A percentile compares a stretch with the other conserved stretches of the same genome.
phyloP scores from a whole-genome alignment of 331 rosid genomes.

The Quercus tomentella region DNA sequence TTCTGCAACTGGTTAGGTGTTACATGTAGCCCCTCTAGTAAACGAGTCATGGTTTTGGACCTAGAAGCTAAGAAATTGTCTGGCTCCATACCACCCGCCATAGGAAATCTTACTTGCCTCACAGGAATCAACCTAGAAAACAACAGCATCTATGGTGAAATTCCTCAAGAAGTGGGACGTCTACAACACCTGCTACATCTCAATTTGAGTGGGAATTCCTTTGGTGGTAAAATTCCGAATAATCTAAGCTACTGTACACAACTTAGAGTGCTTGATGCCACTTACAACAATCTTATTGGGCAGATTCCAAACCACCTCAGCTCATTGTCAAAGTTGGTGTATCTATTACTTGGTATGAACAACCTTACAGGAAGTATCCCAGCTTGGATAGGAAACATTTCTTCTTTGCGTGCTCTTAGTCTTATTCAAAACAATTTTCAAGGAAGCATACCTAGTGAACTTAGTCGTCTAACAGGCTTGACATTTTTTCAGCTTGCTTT shows the following conservation, averaged over 20 bases:
- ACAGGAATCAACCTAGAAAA: neutral
- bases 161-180: slow-evolving; percentile 19
- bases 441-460: slow-evolving; percentile 2
- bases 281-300: neutral
- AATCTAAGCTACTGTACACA: slow-evolving; percentile 7
- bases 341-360: neutral
- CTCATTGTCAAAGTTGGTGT: neutral
- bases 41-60: neutral
- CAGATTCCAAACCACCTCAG: slow-evolving; percentile 1
- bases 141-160: slow-evolving; percentile 5
- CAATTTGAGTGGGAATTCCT: neutral
- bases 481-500: neutral
- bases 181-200: neutral
- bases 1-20: neutral
- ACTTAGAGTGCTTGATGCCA: neutral
- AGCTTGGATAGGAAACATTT: slow-evolving; percentile 39
- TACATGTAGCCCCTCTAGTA: neutral
- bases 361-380: slow-evolving; percentile 39
- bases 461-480: neutral
- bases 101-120: slow-evolving; percentile 17
- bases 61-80: neutral
- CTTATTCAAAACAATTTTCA: slow-evolving; percentile 22
- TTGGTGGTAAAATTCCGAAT: neutral
- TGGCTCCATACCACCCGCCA: slow-evolving; percentile 17
- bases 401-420: slow-evolving; percentile 15